These are phyloP conservation scores for Lasiodiplodia sp. DNA, from an alignment of 2,329 filamentous ascomycete species.

Conservation along the genomic window DNA sequence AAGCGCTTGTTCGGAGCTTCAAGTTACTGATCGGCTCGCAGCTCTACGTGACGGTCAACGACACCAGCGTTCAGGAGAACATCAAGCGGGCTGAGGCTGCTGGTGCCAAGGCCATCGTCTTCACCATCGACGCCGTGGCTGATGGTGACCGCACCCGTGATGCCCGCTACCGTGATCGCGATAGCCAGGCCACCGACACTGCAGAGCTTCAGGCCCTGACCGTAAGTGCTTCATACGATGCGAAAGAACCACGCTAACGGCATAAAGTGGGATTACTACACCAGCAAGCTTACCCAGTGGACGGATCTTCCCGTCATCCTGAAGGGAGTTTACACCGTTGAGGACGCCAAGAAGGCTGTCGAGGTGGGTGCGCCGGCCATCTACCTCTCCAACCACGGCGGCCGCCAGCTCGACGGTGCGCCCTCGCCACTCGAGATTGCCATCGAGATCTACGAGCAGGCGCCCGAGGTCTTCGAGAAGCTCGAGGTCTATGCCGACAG, in stretches of 20 bases:
- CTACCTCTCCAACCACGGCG: conserved; percentile 53
- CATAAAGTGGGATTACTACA: conserved; percentile 41
- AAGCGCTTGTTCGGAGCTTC: neutral
- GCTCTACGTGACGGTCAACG: conserved; percentile 47
- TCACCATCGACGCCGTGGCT: conserved; percentile 51
- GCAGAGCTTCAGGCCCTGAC: conserved; percentile 37
- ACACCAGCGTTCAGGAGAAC: conserved; percentile 40
- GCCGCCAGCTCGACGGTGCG: conserved; percentile 52
- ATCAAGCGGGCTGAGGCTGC: conserved; percentile 43
- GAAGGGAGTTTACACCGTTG: conserved; percentile 51
- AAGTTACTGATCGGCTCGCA: conserved; percentile 45
- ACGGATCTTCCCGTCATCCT: conserved; percentile 48
- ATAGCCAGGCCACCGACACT: conserved; percentile 42
- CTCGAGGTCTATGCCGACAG: conserved; percentile 52
- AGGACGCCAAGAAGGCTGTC: conserved; percentile 48
- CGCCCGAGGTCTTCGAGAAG: conserved; percentile 49
- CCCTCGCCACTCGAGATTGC: conserved; percentile 78
- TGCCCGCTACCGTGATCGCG: conserved; percentile 42
- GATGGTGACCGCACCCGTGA: conserved; percentile 48
- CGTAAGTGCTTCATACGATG: neutral
- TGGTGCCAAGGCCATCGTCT: conserved; percentile 50
- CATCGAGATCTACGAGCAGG: conserved; percentile 71
- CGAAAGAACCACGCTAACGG: neutral
- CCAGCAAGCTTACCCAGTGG: conserved; percentile 43
- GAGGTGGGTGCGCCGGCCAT: conserved; percentile 48